A percentile compares a stretch with the other conserved stretches of the same genome.
Evolutionary conservation across 73 alveolate genomes (phyloP).

Genomic region (Diophrys appendiculata): DNA sequence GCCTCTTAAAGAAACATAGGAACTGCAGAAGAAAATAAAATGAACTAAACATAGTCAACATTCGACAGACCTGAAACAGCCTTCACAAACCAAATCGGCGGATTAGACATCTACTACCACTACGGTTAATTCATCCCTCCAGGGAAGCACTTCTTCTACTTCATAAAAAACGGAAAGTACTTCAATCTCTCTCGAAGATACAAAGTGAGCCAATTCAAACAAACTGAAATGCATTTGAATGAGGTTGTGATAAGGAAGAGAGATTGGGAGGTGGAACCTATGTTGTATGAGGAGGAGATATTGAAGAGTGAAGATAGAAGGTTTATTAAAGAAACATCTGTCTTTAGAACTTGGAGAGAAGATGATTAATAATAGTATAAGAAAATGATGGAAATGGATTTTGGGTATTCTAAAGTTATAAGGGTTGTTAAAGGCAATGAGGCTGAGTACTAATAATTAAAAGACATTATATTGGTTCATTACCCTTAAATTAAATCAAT

Average conservation of each 20-base stretch:
- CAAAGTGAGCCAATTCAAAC: slow-evolving; percentile 32
- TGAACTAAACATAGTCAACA: background rate
- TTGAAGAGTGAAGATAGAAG: no score
- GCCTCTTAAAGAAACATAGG: background rate
- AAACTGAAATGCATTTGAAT: slow-evolving; percentile 42
- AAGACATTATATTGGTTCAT: slow-evolving; percentile 25
- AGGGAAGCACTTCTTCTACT: slow-evolving; percentile 64
- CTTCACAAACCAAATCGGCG: slow-evolving; percentile 6
- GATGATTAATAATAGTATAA: slow-evolving; percentile 51
- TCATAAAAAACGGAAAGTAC: slow-evolving; percentile 44
- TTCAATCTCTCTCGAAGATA: slow-evolving; percentile 35
- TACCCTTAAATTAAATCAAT: slow-evolving; percentile 29
- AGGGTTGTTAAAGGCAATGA: slow-evolving; percentile 52
- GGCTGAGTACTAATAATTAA: background rate
- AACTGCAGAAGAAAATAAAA: background rate
- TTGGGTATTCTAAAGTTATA: slow-evolving; percentile 36
- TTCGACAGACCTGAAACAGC: background rate
- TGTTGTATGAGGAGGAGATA: slow-evolving; percentile 10
- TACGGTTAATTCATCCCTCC: slow-evolving; percentile 39
- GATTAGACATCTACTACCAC: background rate
- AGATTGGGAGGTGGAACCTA: slow-evolving; percentile 25
- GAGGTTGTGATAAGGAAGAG: slow-evolving; percentile 20
- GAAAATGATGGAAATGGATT: slow-evolving; percentile 65
- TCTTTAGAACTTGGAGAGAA: slow-evolving; percentile 40
- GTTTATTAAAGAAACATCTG: slow-evolving; percentile 22